Evolutionary conservation across 176 grass and related monocot species (phyloP), one percentile per base, ranked within the genome.

Genomic region (Eleusine indica): DNA sequence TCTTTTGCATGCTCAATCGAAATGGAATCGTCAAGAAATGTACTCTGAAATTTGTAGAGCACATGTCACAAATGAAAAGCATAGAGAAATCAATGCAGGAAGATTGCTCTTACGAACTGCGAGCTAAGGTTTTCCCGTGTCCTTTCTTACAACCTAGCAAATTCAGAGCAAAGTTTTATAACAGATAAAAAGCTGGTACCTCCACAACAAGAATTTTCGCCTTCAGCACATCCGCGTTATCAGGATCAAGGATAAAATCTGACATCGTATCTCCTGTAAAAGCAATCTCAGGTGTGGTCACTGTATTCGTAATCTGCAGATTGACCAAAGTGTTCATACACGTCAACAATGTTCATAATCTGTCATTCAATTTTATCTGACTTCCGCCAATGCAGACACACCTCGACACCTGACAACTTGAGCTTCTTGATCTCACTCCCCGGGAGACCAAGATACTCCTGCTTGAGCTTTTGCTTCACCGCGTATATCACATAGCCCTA

Each of bases 241-340:
- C 87, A 67, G 93, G 91, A 77, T 98, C 96, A 80, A 94, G 61
- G 69, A 98, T 91, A 57, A 95, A 98, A 96, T 98, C 93, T 35
- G 96, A 91, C 74, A 83, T 94, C 13, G 96, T 98, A 84, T 98
- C 96, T 41, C 93, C 93, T 0, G 96, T 96, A 79, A 98, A 98
- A 65, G 96, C 93, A 87, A 98, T 88, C 87, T 98, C 96, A 78
- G 96, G 91, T 70, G 83, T 90, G 5, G 74, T 87, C 53, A 91
- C 80, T 2, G 93, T 93, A 85, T 94, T 79, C 1, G 93, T 95
- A 47, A 98, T 89, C 93, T 98, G 78, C 72, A 73, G 54, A 2
- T 19, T 29, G 51, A 29, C n/a, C 69, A 76, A 70, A 29, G 64
- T 44, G 7, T n/a, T 6, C 30, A 66, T 38, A 82, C n/a, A 25